Base-by-base conservation (phyloP, 2,329 filamentous ascomycete genomes). In the Fusarium sp. region DNA sequence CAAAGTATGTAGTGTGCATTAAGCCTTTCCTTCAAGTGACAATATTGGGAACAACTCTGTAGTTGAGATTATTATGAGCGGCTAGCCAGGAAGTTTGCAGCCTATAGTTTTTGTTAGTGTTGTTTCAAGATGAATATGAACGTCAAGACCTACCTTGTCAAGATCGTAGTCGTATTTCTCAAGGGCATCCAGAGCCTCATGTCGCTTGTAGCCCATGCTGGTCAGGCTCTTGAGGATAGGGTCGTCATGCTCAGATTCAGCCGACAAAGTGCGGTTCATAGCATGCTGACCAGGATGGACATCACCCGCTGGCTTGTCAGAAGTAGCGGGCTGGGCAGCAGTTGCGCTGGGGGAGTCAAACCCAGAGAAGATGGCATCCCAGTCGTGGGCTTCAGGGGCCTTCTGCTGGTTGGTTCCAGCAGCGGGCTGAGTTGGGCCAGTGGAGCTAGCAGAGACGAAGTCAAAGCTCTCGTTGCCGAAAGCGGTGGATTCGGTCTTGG, bases 121-220 rank as follows among this genome's bases (percentile, higher is more conserved):
- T 14, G 11, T 49, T 47, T 11, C 32, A 19, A 15, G 9, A 37
- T 14, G 17, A n/a, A 33, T 6, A 40, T 14, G 7, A 20, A 8
- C 19, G 15, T 11, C 37, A 17, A 22, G 47, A 48, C 89, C 82
- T 81, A 97, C 95, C 88, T 92, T 93, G 80, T 97, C 94, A 77
- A 97, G 86, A 78, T 97, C 96, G 80, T 98, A 97, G 81, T 98
- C 94, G 77, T 92, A 97, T 78, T 95, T 94, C 83, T 98, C 95
- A 76, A 98, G 81, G 23, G 96, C 95, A 49, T 84, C 84, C 35
- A 97, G 81, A 17, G 93, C 92, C 50, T 92, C 89, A 9, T 84
- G 82, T 30, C 95, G 85, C 6, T 88, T 81, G 76, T 96, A 98
- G 1, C 95, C 95, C 94, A 98, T 97, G 11, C 88, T 86, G 2